Percentiles rank a stretch among this genome's conserved stretches.
Conservation (phyloP, 768 basidiomycete species). For the Leucocoprinus birnbaumii region DNA sequence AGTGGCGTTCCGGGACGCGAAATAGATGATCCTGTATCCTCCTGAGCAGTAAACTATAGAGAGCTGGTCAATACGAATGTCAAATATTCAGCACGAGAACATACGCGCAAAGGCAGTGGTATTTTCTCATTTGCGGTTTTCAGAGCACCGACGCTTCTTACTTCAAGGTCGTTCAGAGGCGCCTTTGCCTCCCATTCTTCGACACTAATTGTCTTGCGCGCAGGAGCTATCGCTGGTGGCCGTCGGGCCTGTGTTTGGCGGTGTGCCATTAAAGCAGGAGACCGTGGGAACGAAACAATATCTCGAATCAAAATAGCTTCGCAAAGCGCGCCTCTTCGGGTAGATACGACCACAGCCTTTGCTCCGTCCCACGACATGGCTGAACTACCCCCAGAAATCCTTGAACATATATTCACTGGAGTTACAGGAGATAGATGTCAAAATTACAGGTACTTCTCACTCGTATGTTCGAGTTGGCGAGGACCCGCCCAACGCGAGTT, state of each 20-base stretch:
- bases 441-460: neutral
- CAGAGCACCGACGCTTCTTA: slow-evolving; percentile 59
- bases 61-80: slow-evolving; percentile 9
- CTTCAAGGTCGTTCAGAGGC: slow-evolving; percentile 68
- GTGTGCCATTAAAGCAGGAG: slow-evolving; percentile 4
- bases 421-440: neutral
- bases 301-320: neutral
- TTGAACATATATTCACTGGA: neutral
- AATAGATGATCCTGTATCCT: slow-evolving; percentile 12
- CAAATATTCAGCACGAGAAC: slow-evolving; percentile 4
- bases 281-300: neutral
- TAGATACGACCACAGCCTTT: too few relatives aligned
- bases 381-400: neutral
- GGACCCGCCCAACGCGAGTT: neutral
- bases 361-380: neutral
- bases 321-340: too few relatives aligned
- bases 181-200: slow-evolving; percentile 93
- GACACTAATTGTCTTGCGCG: slow-evolving; percentile 45
- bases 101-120: slow-evolving; percentile 76
- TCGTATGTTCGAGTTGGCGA: neutral
- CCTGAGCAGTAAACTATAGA: slow-evolving; percentile 28
- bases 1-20: slow-evolving; percentile 43
- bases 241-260: slow-evolving; percentile 1
- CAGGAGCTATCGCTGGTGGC: slow-evolving; percentile 3
- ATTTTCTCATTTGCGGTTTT: slow-evolving; percentile 58